Conservation (phyloP, 129 eudicot species). For the Tagetes erecta region DNA sequence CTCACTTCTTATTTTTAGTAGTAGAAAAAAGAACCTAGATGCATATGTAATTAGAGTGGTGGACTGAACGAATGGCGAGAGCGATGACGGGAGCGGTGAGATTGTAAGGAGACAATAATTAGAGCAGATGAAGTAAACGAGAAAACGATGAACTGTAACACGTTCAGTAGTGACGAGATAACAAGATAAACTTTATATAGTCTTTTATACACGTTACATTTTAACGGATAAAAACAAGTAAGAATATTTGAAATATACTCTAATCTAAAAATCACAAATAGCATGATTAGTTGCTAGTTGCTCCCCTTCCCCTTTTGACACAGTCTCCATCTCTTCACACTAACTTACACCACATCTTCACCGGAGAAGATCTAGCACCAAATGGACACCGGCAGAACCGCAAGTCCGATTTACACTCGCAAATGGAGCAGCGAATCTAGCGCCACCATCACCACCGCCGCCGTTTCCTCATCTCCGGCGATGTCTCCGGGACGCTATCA, state of each 20-base stretch:
- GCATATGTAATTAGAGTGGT: too few relatives aligned
- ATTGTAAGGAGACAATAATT: too few relatives aligned
- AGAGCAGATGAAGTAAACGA: too few relatives aligned
- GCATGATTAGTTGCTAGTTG: not conserved
- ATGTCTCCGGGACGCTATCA: slow-evolving; percentile 51
- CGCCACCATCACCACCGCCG: slow-evolving; percentile 29
- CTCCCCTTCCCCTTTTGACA: not conserved
- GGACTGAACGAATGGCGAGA: too few relatives aligned
- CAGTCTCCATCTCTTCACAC: slow-evolving; percentile 1
- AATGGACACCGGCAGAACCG: slow-evolving; percentile 49
- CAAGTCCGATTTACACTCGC: slow-evolving; percentile 49
- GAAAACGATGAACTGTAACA: not conserved
- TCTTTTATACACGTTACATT: too few relatives aligned
- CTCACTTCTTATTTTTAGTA: too few relatives aligned
- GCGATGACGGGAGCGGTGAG: too few relatives aligned
- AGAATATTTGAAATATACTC: slow-evolving; percentile 6
- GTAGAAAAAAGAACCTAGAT: too few relatives aligned
- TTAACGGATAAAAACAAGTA: slow-evolving; percentile 8
- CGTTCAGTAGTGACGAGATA: not conserved
- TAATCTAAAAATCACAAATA: not conserved
- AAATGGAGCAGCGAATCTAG: slow-evolving; percentile 81
- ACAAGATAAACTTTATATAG: too few relatives aligned
- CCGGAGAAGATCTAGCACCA: slow-evolving; percentile 35
- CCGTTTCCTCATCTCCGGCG: slow-evolving; percentile 48
- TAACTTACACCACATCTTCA: not conserved